Percentiles rank a stretch among this genome's conserved stretches.
These are phyloP conservation scores for Willaertia magna DNA, from an alignment of 208 protist species.

Conservation along the genomic window DNA sequence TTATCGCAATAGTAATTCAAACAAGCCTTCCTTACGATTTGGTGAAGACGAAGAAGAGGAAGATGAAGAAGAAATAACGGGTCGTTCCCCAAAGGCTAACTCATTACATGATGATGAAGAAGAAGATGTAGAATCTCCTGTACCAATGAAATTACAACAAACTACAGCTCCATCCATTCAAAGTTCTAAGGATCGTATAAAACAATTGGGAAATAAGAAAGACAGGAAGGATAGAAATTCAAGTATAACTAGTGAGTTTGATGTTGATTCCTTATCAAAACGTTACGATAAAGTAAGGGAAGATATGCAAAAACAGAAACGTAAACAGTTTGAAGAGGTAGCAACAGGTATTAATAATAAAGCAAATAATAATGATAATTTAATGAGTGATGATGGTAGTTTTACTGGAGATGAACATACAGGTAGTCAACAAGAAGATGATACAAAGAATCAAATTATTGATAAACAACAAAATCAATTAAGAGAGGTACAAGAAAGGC, in stretches of 20 bases:
- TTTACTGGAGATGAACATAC: background rate
- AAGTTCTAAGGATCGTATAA: no score
- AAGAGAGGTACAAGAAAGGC: background rate
- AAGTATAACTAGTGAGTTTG: background rate
- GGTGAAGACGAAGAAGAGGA: no score
- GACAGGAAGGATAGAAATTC: background rate
- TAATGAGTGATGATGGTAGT: background rate
- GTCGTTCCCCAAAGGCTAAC: no score
- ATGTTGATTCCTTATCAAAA: background rate
- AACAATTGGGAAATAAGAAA: background rate
- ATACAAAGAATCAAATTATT: background rate
- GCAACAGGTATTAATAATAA: no score
- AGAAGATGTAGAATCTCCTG: background rate
- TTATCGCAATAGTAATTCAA: no score
- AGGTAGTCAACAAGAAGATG: background rate
- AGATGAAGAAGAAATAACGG: no score
- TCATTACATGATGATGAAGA: background rate
- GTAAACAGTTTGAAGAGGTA: background rate
- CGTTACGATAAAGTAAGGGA: background rate
- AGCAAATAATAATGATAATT: background rate
- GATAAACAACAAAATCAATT: background rate
- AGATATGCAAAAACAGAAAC: background rate
- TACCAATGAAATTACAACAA: background rate
- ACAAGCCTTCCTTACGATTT: no score
- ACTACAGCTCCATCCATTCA: no score